Percentiles rank a stretch among this genome's conserved stretches.
Evolutionary conservation across 164 flowering plant species (phyloP).

Genomic region (Vitis labrusca): DNA sequence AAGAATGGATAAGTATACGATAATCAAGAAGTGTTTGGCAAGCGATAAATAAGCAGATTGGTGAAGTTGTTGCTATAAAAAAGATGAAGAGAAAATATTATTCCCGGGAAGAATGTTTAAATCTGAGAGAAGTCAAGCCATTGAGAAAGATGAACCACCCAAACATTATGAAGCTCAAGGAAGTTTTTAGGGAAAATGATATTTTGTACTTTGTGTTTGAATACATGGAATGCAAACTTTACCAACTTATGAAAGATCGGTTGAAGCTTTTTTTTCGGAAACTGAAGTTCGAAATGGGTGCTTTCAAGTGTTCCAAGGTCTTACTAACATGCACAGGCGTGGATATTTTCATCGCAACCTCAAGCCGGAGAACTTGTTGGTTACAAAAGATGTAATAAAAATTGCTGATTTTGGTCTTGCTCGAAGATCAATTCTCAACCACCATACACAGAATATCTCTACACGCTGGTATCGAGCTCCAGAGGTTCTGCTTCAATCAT

Average conservation of each 20-base stretch:
- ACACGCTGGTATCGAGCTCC: slow-evolving; percentile 99
- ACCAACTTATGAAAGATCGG: slow-evolving; percentile 88
- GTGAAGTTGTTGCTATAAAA: slow-evolving; percentile 96
- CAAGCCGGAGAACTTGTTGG: slow-evolving; percentile 86
- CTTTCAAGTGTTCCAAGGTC: slow-evolving; percentile 97
- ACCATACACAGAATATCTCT: slow-evolving; percentile 90
- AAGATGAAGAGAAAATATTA: slow-evolving; percentile 95
- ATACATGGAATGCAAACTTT: slow-evolving; percentile 95
- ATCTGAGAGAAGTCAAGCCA: slow-evolving; percentile 98
- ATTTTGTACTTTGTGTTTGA: slow-evolving; percentile 89
- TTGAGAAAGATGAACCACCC: slow-evolving; percentile 92
- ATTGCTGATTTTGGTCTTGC: slow-evolving; percentile 99
- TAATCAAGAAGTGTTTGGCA: slow-evolving; percentile 92
- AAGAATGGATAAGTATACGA: slow-evolving; percentile 90
- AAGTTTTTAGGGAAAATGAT: slow-evolving; percentile 90
- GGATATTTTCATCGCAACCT: slow-evolving; percentile 82
- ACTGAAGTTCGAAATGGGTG: slow-evolving; percentile 91
- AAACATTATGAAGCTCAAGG: slow-evolving; percentile 95
- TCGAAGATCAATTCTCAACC: slow-evolving; percentile 78
- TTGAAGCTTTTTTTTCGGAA: slow-evolving; percentile 68
- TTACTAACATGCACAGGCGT: slow-evolving; percentile 88
- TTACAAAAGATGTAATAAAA: slow-evolving; percentile 70
- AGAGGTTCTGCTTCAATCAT: slow-evolving; percentile 88
- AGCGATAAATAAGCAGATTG: slow-evolving; percentile 82
- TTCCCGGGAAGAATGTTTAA: slow-evolving; percentile 97